These are phyloP conservation scores for Alternaria alternata DNA, from an alignment of 2,329 filamentous ascomycete species.

Conservation along the genomic window DNA sequence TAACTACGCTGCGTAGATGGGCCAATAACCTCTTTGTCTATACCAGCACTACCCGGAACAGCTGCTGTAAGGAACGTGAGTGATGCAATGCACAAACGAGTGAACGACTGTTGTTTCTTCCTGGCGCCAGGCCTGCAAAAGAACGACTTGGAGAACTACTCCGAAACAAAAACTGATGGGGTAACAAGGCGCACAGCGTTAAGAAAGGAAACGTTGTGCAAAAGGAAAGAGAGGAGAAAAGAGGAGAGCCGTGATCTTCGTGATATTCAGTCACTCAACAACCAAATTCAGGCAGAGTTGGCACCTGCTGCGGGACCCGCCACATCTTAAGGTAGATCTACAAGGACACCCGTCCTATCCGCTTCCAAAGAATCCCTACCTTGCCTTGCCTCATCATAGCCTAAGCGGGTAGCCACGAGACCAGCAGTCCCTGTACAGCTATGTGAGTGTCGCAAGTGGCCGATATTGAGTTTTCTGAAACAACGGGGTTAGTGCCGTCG, in stretches of 20 bases:
- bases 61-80: conserved; percentile 39
- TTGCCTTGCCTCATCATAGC: conserved; percentile 1
- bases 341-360: conserved; percentile 21
- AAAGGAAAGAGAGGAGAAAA: conserved; percentile 12
- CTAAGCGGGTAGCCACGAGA: conserved; percentile 8
- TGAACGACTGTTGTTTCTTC: conserved; percentile 18
- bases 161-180: conserved; percentile 21
- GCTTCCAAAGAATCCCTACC: neutral
- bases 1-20: conserved; percentile 19
- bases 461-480: conserved; percentile 30
- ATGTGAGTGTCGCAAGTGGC: conserved; percentile 27
- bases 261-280: conserved; percentile 40
- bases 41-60: conserved; percentile 17
- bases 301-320: conserved; percentile 12
- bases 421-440: conserved; percentile 22
- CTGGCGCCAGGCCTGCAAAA: conserved; percentile 44
- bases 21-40: conserved; percentile 22
- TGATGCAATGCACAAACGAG: conserved; percentile 32
- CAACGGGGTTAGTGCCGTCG: conserved; percentile 23
- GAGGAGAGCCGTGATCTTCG: conserved; percentile 24
- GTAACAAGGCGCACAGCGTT: conserved; percentile 41
- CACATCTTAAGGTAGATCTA: conserved; percentile 36
- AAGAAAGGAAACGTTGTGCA: conserved; percentile 24
- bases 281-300: conserved; percentile 22
- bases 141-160: conserved; percentile 19